Conservation (phyloP, 495 filamentous ascomycete species). For the Talaromyces thailandensis region DNA sequence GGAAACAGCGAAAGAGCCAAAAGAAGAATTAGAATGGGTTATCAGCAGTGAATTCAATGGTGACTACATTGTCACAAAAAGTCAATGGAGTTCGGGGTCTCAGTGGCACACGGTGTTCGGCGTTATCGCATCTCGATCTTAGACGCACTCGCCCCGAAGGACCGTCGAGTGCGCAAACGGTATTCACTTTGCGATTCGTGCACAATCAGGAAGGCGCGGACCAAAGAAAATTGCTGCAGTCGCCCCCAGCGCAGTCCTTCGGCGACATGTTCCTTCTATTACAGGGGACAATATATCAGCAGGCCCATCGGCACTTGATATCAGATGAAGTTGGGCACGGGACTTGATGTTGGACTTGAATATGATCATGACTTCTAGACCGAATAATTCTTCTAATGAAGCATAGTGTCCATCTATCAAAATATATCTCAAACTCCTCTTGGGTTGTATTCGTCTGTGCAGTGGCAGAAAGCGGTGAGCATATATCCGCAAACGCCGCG, state of each 20-base stretch:
- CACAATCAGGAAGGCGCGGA: background rate
- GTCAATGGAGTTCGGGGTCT: background rate
- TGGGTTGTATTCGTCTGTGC: background rate
- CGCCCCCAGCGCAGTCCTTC: background rate
- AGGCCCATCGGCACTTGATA: background rate
- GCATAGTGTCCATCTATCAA: background rate
- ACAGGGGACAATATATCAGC: background rate
- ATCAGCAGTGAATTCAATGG: background rate
- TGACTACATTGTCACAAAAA: background rate
- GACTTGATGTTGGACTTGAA: background rate
- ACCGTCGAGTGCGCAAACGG: background rate
- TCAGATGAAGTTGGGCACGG: background rate
- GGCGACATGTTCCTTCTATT: background rate
- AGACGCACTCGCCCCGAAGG: background rate
- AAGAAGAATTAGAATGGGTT: constrained; percentile 2
- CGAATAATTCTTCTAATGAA: background rate
- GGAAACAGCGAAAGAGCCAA: background rate
- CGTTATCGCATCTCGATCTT: background rate
- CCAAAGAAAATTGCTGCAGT: background rate
- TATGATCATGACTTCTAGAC: background rate
- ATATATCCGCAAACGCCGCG: background rate
- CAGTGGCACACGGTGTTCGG: background rate
- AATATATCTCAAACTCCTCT: background rate
- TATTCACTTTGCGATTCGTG: background rate
- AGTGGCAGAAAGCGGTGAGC: background rate